Percentiles rank a stretch among this genome's conserved stretches.
These are phyloP conservation scores for Trypanosoma rangeli DNA, from an alignment of 208 protist genomes.

Conservation along the genomic window DNA sequence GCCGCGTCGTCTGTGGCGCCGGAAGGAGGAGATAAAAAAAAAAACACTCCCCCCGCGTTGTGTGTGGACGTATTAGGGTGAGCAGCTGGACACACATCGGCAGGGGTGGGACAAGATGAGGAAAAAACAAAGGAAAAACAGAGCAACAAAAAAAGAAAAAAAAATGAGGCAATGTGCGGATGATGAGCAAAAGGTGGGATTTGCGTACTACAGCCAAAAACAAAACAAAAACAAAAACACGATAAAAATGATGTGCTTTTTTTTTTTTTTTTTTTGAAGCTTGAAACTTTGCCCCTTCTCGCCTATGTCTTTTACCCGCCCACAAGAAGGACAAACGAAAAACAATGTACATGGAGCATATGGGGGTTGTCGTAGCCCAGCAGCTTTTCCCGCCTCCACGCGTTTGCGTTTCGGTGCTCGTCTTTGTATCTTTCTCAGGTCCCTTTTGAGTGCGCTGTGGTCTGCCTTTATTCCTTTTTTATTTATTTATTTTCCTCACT, in stretches of 20 bases:
- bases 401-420: too few relatives aligned
- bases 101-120: background rate
- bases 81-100: background rate
- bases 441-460: too few relatives aligned
- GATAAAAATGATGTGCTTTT: background rate
- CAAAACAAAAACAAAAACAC: background rate
- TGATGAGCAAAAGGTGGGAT: background rate
- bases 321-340: background rate
- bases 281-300: background rate
- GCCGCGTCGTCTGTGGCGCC: background rate
- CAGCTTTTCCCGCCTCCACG: background rate
- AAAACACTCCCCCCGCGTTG: too few relatives aligned
- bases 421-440: too few relatives aligned
- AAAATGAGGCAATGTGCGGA: background rate
- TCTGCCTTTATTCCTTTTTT: background rate
- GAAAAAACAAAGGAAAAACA: background rate
- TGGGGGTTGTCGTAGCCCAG: background rate
- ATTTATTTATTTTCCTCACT: background rate
- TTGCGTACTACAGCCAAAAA: background rate
- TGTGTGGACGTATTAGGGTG: background rate
- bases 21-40: background rate
- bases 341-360: background rate
- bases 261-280: background rate
- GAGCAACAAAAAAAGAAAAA: background rate
- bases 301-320: background rate